Evolutionary conservation across 2,329 filamentous ascomycete genomes (phyloP), one percentile per base, ranked within the genome.

Genomic region (Trichoderma atroviride): DNA sequence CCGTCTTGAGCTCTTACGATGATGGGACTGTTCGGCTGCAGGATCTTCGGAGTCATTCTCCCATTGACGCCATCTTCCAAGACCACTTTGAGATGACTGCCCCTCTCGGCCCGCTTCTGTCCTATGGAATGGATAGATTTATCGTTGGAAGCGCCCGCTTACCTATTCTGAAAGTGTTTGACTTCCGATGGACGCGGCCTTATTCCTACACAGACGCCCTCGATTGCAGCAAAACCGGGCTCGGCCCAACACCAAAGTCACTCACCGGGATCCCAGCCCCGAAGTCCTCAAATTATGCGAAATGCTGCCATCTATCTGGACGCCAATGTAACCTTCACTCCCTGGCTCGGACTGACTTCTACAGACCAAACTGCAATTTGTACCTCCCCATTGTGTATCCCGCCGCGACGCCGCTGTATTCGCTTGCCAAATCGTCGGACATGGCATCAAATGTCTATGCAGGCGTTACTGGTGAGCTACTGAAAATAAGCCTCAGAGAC

Each of bases 11-110:
- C 55, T 57, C 55, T 27, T 57, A 57, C 14, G 55, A 57, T 22
- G 55, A 57, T 57, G 55, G 55, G 10, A 57, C 55, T 19, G 55
- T 57, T 31, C 55, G 55, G 55, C 55, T 57, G n/a, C 55, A 57
- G 10, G 55, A 57, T 35, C 55, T 57, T 35, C 55, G 55, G 31
- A 57, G 55, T 19, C 55, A 57, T 35, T 57, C 55, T n/a, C 55
- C 55, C n/a, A 57, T 57, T 35, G 55, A 31, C 29, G 55, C 55
- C 6, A 57, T 57, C 31, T 57, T 57, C 6, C 55, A 57, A 57
- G 55, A 57, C 14, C 55, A 57, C 35, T 57, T 57, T 57, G 55
- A 57, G 55, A 57, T 57, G 55, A 57, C 55, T 3, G 55, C 55
- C 31, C 55, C 55, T 19, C 55, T 57, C 31, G 55, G 55, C 31